Evolutionary conservation across 495 filamentous ascomycete species (phyloP).

Genomic region (Neurospora sp.): DNA sequence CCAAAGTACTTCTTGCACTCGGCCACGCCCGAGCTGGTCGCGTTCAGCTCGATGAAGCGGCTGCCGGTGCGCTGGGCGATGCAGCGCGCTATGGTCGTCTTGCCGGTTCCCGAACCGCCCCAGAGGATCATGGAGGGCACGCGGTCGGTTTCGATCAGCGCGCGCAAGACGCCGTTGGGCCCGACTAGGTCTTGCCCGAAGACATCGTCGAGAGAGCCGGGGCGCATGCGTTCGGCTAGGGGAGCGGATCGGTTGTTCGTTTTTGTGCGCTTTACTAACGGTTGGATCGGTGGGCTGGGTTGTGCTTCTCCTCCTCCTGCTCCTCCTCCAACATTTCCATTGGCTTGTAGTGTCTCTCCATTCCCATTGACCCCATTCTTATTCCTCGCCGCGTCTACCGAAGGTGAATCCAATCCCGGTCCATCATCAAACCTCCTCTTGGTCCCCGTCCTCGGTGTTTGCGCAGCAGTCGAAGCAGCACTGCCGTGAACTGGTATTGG

Average conservation of each 20-base stretch:
- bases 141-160: slow-evolving; percentile 78
- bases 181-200: slow-evolving; percentile 90
- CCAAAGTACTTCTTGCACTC: slow-evolving; percentile 90
- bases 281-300: slow-evolving; percentile 21
- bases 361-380: not conserved
- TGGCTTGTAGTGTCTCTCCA: slow-evolving; percentile 5
- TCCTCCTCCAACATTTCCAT: not conserved
- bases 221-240: slow-evolving; percentile 89
- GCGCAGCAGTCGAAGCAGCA: slow-evolving; percentile 6
- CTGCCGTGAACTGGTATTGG: slow-evolving; percentile 16
- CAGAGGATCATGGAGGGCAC: slow-evolving; percentile 94
- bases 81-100: slow-evolving; percentile 93
- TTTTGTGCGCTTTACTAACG: slow-evolving; percentile 49
- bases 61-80: slow-evolving; percentile 72
- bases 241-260: slow-evolving; percentile 59
- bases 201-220: slow-evolving; percentile 71
- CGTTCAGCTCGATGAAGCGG: slow-evolving; percentile 93
- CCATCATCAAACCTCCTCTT: slow-evolving; percentile 39
- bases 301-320: not conserved
- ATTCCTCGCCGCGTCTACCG: slow-evolving; percentile 14
- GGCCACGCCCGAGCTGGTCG: slow-evolving; percentile 79
- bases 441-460: slow-evolving; percentile 1
- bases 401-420: slow-evolving; percentile 18
- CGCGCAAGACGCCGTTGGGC: slow-evolving; percentile 67
- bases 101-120: slow-evolving; percentile 86